Base-by-base conservation (phyloP, 2,329 filamentous ascomycete species). In the Fusarium sp. region DNA sequence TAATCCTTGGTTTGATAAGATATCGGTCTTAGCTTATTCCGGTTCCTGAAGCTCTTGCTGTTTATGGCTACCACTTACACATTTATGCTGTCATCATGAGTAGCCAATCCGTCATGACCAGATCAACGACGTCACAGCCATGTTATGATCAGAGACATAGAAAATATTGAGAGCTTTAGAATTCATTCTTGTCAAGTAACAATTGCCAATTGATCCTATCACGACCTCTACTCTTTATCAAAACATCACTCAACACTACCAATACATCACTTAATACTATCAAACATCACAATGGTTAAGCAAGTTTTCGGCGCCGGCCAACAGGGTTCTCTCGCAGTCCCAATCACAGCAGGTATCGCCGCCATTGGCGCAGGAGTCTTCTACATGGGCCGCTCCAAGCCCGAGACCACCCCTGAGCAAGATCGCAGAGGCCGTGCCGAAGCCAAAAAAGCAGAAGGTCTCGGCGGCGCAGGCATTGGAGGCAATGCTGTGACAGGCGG, bases 391-490 rank as follows among this genome's bases (percentile, higher is more conserved):
- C 70, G 58, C 30, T 51, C 62, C 16, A 65, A 54, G 24, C 62
- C 58, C 41, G 27, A 58, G 9, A 70, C 59, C 34, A 64, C 59
- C 20, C 55, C 51, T 51, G 61, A 60, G 32, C 59, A 72, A 34
- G 65, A 68, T 32, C 71, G 70, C 54, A 69, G 29, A 44, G 58
- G 49, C n/a, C 60, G 60, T 22, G 75, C 74, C 6, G 67, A 79
- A 13, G 69, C 76, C 24, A 79, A 80, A 53, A 78, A 74, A 49
- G 76, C 77, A 18, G 73, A 76, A 25, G 78, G 76, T 9, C 69
- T 79, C 40, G 32, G 68, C 15, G 78, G 78, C 27, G 78, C 78
- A 13, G 79, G 78, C 24, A 65, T 80, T 8, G 79, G 79, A 30
- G 69, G 69, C 29, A 80, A 74, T 48, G 65, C 68, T n/a, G 61